Base-by-base conservation (phyloP, 2,329 filamentous ascomycete species). In the Leptographium galeiforme region DNA sequence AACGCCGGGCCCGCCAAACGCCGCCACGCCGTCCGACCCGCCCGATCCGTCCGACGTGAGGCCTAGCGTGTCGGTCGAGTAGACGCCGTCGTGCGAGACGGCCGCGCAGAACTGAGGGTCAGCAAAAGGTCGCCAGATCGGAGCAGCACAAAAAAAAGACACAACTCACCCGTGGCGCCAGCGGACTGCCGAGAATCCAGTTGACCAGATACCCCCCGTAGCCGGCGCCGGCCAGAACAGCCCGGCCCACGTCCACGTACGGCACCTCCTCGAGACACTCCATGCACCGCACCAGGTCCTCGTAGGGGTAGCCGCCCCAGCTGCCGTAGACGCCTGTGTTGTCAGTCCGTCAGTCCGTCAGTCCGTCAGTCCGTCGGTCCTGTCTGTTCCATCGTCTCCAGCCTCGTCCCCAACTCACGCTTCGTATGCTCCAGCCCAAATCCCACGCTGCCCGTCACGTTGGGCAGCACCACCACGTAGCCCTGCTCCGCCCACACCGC, bases 181-280 rank as follows among this genome's bases (percentile, higher is more conserved):
- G 64, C 0, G 71, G 66, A 25, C 79, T 72, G 0, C 76, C 76
- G 49, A 78, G 70, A 25, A 81, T 72, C 74, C 76, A 81, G 59
- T 78, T 77, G 58, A 79, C 71, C 74, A 82, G 74, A 62, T 78
- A 81, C 11, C 76, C 78, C n/a, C 78, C 78, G 55, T 76, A 80
- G 8, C 73, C 75, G 8, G 68, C 73, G 0, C 78, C 78, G 1
- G 74, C 65, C 0, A 76, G 70, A 19, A 81, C 68, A 2, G 75
- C 76, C 8, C 76, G 74, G 10, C 65, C 63, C 13, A 70, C 72
- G 59, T 82, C 78, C 30, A 82, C 68, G 52, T 74, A 79, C 0
- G 79, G 64, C 11, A 78, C 66, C 1, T 67, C 59, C 53, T 74
- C 67, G 44, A 82, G 72, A 56, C 74, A 68, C 11, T 74, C 68